A percentile compares a stretch with the other conserved stretches of the same genome.
Conservation (phyloP, 768 basidiomycete genomes). For the Russula griseocarnosa region DNA sequence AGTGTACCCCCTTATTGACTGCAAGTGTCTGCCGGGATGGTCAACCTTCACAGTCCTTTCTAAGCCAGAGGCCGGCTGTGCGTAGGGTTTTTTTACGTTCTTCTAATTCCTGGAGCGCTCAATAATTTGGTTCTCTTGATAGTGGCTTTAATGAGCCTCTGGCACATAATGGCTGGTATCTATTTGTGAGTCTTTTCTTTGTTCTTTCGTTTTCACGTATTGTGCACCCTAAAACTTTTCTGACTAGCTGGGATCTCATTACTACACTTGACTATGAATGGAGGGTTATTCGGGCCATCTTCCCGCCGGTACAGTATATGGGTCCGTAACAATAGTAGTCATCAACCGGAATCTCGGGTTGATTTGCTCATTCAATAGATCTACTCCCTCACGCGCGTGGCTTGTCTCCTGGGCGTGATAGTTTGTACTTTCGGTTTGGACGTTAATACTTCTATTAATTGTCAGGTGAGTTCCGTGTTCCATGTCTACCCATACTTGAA, state of each 20-base stretch:
- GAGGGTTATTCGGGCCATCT: background rate
- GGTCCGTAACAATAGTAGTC: background rate
- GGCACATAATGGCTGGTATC: background rate
- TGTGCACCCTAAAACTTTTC: background rate
- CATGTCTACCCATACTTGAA: background rate
- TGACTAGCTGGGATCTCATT: background rate
- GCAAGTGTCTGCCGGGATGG: background rate
- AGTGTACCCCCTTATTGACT: background rate
- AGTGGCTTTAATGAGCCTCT: background rate
- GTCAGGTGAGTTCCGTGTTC: background rate
- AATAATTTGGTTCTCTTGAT: background rate
- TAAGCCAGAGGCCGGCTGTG: background rate
- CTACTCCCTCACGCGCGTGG: background rate
- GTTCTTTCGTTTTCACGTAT: too few species aligned
- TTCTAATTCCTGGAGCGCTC: background rate
- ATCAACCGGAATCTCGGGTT: background rate
- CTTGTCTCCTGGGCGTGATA: background rate
- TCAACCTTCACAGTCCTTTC: background rate
- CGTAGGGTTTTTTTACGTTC: background rate
- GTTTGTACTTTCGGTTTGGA: background rate
- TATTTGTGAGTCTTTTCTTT: background rate
- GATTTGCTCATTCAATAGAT: background rate
- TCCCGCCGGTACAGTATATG: background rate
- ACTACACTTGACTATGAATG: background rate
- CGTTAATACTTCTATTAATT: background rate